These are phyloP conservation scores for Aspergillus brasiliensis DNA, from an alignment of 2,329 filamentous ascomycete genomes.

Conservation along the genomic window DNA sequence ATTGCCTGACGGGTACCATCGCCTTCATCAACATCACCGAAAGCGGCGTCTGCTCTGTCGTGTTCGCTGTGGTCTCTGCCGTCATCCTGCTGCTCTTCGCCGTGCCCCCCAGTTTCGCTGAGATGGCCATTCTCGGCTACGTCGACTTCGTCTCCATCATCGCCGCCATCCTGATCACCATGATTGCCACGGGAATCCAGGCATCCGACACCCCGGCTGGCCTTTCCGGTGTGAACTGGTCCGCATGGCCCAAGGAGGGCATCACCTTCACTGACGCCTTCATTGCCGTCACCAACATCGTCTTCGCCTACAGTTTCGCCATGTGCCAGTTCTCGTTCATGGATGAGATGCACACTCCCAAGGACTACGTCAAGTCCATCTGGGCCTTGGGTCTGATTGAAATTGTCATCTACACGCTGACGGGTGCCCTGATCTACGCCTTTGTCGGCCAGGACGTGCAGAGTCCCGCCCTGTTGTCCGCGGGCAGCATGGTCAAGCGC, in stretches of 20 bases:
- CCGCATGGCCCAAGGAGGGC: constrained; percentile 31
- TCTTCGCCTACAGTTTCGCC: constrained; percentile 49
- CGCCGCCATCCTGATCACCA: constrained; percentile 38
- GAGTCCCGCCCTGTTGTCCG: constrained; percentile 37
- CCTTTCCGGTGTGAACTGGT: constrained; percentile 31
- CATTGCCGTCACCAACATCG: constrained; percentile 39
- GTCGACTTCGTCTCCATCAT: constrained; percentile 41
- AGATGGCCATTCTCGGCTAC: constrained; percentile 42
- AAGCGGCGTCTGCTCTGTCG: constrained; percentile 43
- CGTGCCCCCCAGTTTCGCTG: constrained; percentile 40
- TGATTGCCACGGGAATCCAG: constrained; percentile 38
- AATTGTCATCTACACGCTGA: constrained; percentile 28
- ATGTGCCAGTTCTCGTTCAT: constrained; percentile 32
- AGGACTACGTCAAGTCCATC: constrained; percentile 29
- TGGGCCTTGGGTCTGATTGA: constrained; percentile 25
- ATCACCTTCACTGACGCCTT: constrained; percentile 38
- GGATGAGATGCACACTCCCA: constrained; percentile 30
- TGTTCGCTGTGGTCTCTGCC: constrained; percentile 48
- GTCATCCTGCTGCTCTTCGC: constrained; percentile 36
- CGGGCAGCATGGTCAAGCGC: constrained; percentile 28
- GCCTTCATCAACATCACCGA: constrained; percentile 47
- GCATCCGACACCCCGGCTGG: constrained; percentile 27
- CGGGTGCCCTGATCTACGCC: constrained; percentile 32
- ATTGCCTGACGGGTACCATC: constrained; percentile 50
- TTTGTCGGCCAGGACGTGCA: constrained; percentile 36